phyloP scores from a whole-genome alignment of 257 asterid species.

The Schizonepeta tenuifolia region DNA sequence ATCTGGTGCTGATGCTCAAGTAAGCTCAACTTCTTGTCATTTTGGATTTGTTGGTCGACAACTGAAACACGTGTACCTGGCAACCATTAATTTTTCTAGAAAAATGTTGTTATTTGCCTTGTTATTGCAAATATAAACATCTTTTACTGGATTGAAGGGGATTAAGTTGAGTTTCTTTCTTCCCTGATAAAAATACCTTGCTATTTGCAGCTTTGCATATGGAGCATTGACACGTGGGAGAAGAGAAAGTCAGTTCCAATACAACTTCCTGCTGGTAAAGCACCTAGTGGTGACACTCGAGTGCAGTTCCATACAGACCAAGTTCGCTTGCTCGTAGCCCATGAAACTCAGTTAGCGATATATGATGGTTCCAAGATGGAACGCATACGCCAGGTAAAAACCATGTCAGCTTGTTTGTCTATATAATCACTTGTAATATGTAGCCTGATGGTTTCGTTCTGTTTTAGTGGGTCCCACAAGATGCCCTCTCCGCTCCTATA shows the following conservation, averaged over 20 bases:
- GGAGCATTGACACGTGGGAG: conserved; percentile 99
- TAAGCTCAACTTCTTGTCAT: conserved; percentile 36
- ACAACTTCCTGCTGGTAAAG: conserved; percentile 89
- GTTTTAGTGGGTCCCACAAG: conserved; percentile 95
- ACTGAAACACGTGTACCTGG: background rate
- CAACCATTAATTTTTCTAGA: background rate
- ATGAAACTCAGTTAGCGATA: conserved; percentile 87
- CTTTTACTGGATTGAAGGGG: conserved; percentile 11
- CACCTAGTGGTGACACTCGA: conserved; percentile 87
- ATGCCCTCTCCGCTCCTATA: conserved; percentile 83
- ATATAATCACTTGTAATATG: background rate
- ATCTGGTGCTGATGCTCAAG: conserved; percentile 97
- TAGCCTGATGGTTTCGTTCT: conserved; percentile 30
- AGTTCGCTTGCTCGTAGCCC: conserved; percentile 80
- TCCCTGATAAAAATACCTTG: conserved; percentile 9
- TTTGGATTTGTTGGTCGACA: background rate
- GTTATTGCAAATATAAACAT: background rate
- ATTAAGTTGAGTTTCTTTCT: background rate
- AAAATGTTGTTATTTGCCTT: background rate
- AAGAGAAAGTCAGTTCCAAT: conserved; percentile 76
- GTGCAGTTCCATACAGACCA: conserved; percentile 93
- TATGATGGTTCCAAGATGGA: conserved; percentile 95
- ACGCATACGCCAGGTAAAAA: conserved; percentile 79
- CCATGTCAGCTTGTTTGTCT: background rate
- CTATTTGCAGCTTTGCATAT: conserved; percentile 69